Evolutionary conservation across 495 filamentous ascomycete genomes (phyloP), one percentile per base, ranked within the genome.

Genomic region (Aspergillus avenaceus): DNA sequence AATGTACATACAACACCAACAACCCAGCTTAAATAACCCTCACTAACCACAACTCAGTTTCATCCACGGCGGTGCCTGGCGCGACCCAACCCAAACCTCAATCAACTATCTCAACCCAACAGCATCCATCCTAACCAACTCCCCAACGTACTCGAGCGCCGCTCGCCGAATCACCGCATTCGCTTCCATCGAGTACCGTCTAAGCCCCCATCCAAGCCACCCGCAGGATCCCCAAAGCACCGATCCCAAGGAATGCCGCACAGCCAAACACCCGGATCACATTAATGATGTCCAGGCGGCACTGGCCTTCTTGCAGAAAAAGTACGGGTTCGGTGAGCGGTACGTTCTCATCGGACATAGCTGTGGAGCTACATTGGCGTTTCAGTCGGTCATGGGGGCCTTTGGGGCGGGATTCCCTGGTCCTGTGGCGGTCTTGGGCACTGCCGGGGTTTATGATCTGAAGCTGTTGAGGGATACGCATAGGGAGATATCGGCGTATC

Each of bases 61-160:
- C 70, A 84, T 96, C 64, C 91, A 95, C 70, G 90, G 91, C 57
- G 91, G 91, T 59, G 91, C 86, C 59, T 96, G 88, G 87, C 81
- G 87, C 49, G 90, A 95, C 60, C 90, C 90, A 38, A 64, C 62
- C 40, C 65, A 84, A 18, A 78, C 74, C 45, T 66, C 79, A 14
- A 51, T 69, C 14, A 37, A 25, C 6, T 68, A 69, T n/a, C 81
- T 85, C 51, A 53, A 64, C 19, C 67, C 73, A 4, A 69, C 75
- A 12, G 62, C 79, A 36, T 55, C 65, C 11, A 65, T 70, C 48
- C 71, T 85, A 18, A 62, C 73, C 46, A 45, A 60, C 29, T 59
- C 60, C 22, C 58, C 55, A 3, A 48, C 34, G 1, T 54, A 47
- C 40, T 44, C 41, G 16, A 47, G 50, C 41, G 16, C 54, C 22